A percentile compares a stretch with the other conserved stretches of the same genome.
Conservation (phyloP, 345 rosid genomes). For the Boechera retrofracta region DNA sequence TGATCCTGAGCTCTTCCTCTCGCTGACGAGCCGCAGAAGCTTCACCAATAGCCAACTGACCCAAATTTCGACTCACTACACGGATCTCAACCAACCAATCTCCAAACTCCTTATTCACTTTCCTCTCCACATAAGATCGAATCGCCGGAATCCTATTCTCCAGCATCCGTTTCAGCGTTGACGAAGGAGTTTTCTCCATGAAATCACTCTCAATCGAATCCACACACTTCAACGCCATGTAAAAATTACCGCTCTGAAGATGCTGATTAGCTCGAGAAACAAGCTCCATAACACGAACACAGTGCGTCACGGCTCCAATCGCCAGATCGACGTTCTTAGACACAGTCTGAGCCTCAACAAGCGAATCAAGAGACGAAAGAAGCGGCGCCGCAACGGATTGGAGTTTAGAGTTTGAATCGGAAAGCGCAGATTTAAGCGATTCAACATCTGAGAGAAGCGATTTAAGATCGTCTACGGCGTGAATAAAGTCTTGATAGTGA, state of each 20-base stretch:
- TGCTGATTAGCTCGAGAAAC: constrained; percentile 78
- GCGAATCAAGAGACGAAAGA: constrained; percentile 71
- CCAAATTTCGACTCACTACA: constrained; percentile 85
- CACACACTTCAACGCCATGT: constrained; percentile 87
- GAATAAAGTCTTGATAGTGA: constrained; percentile 96
- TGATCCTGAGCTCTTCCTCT: constrained; percentile 90
- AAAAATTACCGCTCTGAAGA: constrained; percentile 68
- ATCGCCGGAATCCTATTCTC: constrained; percentile 86
- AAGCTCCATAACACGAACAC: constrained; percentile 74
- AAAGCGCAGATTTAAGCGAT: constrained; percentile 84
- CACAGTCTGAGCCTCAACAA: constrained; percentile 71
- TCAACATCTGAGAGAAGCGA: constrained; percentile 98
- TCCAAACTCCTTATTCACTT: constrained; percentile 83
- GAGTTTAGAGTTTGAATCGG: constrained; percentile 84
- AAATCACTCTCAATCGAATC: constrained; percentile 76
- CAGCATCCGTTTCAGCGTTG: constrained; percentile 79
- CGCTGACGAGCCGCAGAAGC: constrained; percentile 93
- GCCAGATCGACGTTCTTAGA: constrained; percentile 80
- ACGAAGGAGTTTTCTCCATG: constrained; percentile 68
- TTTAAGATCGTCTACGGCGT: constrained; percentile 97
- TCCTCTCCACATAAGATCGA: constrained; percentile 79
- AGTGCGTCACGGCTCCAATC: constrained; percentile 56
- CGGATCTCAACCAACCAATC: constrained; percentile 99
- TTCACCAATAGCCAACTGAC: constrained; percentile 95
- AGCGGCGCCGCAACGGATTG: constrained; percentile 88